These are phyloP conservation scores for Sordaria brevicollis DNA, from an alignment of 495 filamentous ascomycete species.

Conservation along the genomic window DNA sequence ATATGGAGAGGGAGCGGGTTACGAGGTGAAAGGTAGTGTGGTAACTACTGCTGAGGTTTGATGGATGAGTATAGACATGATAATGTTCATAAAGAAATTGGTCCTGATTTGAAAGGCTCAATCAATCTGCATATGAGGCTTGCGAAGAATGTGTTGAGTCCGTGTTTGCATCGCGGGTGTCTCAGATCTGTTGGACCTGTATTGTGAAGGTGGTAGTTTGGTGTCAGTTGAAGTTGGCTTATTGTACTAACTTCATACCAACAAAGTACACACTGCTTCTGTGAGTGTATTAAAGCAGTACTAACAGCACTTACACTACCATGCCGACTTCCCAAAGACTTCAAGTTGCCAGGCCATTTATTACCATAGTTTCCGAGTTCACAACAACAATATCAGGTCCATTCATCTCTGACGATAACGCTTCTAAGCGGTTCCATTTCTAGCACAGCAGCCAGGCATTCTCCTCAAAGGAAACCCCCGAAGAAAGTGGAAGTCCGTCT, in stretches of 20 bases:
- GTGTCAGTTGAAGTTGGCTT: not conserved
- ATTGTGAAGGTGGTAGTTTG: not conserved
- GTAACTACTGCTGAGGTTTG: not conserved
- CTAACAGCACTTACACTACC: not conserved
- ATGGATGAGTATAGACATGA: not conserved
- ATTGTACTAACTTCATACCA: not conserved
- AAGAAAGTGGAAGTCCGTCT: too few species aligned
- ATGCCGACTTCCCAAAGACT: too few species aligned
- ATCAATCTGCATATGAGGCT: not conserved
- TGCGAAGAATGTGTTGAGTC: not conserved
- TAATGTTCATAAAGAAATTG: too few species aligned
- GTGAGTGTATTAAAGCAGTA: not conserved
- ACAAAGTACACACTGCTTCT: not conserved
- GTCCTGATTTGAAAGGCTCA: too few species aligned
- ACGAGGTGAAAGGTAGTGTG: not conserved
- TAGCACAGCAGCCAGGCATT: not conserved
- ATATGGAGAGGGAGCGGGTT: not conserved
- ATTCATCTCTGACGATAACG: not conserved
- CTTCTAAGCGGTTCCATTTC: not conserved
- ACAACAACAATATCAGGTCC: not conserved
- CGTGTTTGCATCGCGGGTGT: not conserved
- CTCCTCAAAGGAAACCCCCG: not conserved
- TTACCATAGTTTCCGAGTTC: not conserved
- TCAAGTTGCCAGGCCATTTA: too few species aligned
- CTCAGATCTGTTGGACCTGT: not conserved